Conservation (phyloP, 1,284 basidiomycete genomes). For the Leccinum brunneo-olivaceum region DNA sequence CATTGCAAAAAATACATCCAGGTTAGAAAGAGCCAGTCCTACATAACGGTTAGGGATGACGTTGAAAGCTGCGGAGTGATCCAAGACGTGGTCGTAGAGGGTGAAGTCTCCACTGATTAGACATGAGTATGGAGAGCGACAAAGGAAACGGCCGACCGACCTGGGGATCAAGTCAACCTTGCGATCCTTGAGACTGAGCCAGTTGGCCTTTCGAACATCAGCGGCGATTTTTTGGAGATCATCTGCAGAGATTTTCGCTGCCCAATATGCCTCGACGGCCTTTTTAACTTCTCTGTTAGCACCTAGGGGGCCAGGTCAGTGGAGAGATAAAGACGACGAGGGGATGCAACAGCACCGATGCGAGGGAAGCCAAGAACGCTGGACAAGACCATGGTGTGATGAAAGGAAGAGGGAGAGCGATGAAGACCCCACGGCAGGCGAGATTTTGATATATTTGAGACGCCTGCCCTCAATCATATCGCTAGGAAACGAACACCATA, state of each 20-base stretch:
- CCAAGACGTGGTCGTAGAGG: constrained; percentile 98
- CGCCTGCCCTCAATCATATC: constrained; percentile 31
- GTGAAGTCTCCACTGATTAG: constrained; percentile 88
- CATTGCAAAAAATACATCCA: constrained; percentile 99
- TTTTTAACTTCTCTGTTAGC: constrained; percentile 98
- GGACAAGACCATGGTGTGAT: constrained; percentile 59
- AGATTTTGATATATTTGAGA: constrained; percentile 27
- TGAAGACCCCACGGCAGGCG: constrained; percentile 7
- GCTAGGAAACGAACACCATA: no score
- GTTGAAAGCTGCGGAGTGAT: constrained; percentile 96
- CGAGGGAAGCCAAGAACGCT: constrained; percentile 97
- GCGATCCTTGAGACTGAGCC: constrained; percentile 82
- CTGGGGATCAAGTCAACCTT: constrained; percentile 93
- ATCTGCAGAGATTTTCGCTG: constrained; percentile 83
- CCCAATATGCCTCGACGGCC: constrained; percentile 98
- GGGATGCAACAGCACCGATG: constrained; percentile 67
- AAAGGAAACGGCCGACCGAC: constrained; percentile 39
- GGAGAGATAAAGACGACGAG: background rate
- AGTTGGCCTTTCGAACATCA: constrained; percentile 86
- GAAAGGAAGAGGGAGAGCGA: constrained; percentile 28
- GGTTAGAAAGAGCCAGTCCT: constrained; percentile 78
- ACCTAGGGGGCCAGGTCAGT: constrained; percentile 35
- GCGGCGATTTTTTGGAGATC: constrained; percentile 88
- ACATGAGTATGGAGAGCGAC: constrained; percentile 20
- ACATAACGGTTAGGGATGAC: constrained; percentile 94